Conservation (phyloP, 2,329 filamentous ascomycete species). For the Zelopaecilomyces penicillatus region DNA sequence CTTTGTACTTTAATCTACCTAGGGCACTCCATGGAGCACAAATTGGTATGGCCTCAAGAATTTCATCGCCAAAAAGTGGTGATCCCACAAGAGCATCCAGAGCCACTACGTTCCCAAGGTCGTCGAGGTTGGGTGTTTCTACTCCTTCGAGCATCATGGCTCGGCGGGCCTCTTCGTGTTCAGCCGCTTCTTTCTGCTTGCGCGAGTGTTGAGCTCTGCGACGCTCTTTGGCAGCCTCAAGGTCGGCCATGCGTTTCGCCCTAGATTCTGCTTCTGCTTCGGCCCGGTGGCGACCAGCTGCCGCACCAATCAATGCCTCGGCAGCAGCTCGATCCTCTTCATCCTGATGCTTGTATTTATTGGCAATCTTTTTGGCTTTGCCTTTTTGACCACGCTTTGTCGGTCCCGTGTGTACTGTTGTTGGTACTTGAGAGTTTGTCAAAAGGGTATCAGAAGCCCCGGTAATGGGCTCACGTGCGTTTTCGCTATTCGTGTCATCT, state of each 20-base stretch:
- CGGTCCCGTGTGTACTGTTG: constrained; percentile 27
- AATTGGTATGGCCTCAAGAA: constrained; percentile 56
- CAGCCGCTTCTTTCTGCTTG: constrained; percentile 65
- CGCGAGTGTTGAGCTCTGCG: constrained; percentile 72
- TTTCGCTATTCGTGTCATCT: constrained; percentile 12
- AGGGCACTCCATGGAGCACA: constrained; percentile 59
- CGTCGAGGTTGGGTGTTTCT: constrained; percentile 52
- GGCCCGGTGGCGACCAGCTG: constrained; percentile 56
- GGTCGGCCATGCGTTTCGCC: constrained; percentile 58
- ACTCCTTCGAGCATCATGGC: constrained; percentile 50
- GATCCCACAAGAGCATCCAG: constrained; percentile 70
- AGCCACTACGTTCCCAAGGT: constrained; percentile 43
- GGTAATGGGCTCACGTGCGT: constrained; percentile 10
- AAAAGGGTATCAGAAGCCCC: constrained; percentile 6
- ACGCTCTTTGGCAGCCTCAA: constrained; percentile 63
- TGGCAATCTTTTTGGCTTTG: constrained; percentile 79
- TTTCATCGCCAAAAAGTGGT: constrained; percentile 74
- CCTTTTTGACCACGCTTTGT: constrained; percentile 65
- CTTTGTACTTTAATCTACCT: constrained; percentile 78
- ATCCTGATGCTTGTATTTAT: constrained; percentile 90
- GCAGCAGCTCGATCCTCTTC: constrained; percentile 83
- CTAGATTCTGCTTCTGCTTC: constrained; percentile 62
- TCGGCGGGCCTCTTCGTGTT: constrained; percentile 63
- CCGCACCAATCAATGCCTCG: constrained; percentile 77
- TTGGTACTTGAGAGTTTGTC: constrained; percentile 4